Evolutionary conservation across 2,329 filamentous ascomycete genomes (phyloP), one percentile per base, ranked within the genome.

Genomic region (Fusarium heterosporum): DNA sequence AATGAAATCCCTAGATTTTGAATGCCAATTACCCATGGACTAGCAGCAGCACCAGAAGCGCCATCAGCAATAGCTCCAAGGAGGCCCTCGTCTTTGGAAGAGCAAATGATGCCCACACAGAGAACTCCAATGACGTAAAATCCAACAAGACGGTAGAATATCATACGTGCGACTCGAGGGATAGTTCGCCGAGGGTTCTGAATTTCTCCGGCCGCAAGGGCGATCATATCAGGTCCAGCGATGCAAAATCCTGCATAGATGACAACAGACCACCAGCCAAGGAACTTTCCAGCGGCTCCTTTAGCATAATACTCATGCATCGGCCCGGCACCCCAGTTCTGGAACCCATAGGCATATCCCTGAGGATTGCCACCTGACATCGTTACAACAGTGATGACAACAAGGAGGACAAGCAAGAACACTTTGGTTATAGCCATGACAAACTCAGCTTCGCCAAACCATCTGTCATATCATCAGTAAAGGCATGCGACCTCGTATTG

Each of bases 71-170:
- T 49, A 71, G 76, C 74, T 19, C 68, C 64, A 6, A 54, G 87
- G 83, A 57, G 75, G 4, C 69, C 61, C 0, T 60, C 19, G 41
- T 79, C 83, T 55, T 79, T 85, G 76, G 78, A 85, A 67, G 84
- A 85, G 47, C 85, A 79, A 12, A 86, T 79, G 39, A 88, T 82
- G 8, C 83, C 80, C 4, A 85, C 83, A 11, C 81, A 80, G 47
- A 87, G 84, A 26, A 89, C 84, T 81, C 81, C 65, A 74, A 92
- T 80, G n/a, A 92, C 83, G 77, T 92, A 93, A 78, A 93, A 92
- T 1, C 84, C 78, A 0, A 89, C 89, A 30, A 93, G 80, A 40
- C 90, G 88, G 76, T 89, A 91, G 78, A 92, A 92, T 22, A 92
- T 89, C 43, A 87, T 87, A 66, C 90, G 91, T 78, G 86, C 91